A percentile compares a stretch with the other conserved stretches of the same genome.
Evolutionary conservation across 768 basidiomycete genomes (phyloP).

Genomic region (Boletellus ananas): DNA sequence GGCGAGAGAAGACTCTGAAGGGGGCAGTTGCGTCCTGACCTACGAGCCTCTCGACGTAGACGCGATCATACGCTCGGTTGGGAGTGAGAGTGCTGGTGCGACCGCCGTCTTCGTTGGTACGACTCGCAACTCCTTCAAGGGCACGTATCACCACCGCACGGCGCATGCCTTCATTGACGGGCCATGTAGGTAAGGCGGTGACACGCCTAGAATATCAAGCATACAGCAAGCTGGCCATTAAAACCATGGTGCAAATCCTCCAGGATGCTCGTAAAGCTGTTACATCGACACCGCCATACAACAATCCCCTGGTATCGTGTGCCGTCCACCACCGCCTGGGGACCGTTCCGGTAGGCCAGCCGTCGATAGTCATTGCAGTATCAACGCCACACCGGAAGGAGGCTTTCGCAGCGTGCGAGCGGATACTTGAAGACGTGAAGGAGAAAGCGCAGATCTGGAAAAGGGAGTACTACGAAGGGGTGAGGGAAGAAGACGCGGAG

Average conservation of each 20-base stretch:
- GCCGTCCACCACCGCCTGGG: slow-evolving; percentile 77
- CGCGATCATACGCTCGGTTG: slow-evolving; percentile 57
- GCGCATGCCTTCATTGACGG: slow-evolving; percentile 2
- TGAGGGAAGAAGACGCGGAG: slow-evolving; percentile 54
- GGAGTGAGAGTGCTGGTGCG: slow-evolving; percentile 65
- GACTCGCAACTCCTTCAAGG: slow-evolving; percentile 82
- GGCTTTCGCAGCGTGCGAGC: slow-evolving; percentile 76
- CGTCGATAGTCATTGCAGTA: slow-evolving; percentile 83
- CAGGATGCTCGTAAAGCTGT: slow-evolving; percentile 38
- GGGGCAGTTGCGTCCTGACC: slow-evolving; percentile 48
- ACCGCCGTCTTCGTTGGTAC: slow-evolving; percentile 79
- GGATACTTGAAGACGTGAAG: slow-evolving; percentile 84
- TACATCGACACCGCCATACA: slow-evolving; percentile 35
- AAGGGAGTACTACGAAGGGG: slow-evolving; percentile 78
- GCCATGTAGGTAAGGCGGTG: slow-evolving; percentile 59
- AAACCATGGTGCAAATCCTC: slow-evolving; percentile 66
- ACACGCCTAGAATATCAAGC: slow-evolving; percentile 79
- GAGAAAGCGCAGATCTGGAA: slow-evolving; percentile 87
- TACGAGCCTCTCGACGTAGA: slow-evolving; percentile 54
- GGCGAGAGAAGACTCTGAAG: slow-evolving; percentile 23
- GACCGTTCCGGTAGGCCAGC: slow-evolving; percentile 68
- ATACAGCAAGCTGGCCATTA: slow-evolving; percentile 76
- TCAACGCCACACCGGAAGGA: slow-evolving; percentile 82
- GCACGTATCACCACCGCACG: slow-evolving; percentile 32
- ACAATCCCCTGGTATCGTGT: slow-evolving; percentile 48